Evolutionary conservation across 306 rosid species (phyloP).

Genomic region (Delonix regia): DNA sequence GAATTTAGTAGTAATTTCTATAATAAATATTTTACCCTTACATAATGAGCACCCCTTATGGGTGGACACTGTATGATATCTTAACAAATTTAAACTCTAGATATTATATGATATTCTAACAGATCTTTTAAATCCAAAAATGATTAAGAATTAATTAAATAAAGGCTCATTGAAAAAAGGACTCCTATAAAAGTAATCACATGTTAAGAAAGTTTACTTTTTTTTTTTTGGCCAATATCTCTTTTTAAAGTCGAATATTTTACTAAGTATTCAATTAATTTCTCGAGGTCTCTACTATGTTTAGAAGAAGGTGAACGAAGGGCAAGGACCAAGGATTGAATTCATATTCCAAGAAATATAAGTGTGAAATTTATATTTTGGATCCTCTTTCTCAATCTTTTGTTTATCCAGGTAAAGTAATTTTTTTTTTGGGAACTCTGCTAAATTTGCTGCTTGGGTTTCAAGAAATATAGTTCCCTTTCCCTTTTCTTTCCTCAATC

Average conservation of each 20-base stretch:
- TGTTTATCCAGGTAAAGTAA: conserved; percentile 40
- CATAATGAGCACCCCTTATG: too few relatives aligned
- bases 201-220: background rate
- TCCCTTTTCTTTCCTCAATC: background rate
- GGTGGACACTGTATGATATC: too few relatives aligned
- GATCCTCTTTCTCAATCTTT: conserved; percentile 44
- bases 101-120: too few relatives aligned
- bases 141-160: too few relatives aligned
- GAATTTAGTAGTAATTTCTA: too few relatives aligned
- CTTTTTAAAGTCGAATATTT: too few relatives aligned
- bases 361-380: conserved; percentile 23
- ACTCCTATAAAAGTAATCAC: background rate
- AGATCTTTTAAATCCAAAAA: too few relatives aligned
- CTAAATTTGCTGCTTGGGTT: background rate
- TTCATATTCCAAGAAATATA: conserved; percentile 37
- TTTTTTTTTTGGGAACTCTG: background rate
- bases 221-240: too few relatives aligned
- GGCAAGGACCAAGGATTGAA: background rate
- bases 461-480: background rate
- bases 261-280: too few relatives aligned
- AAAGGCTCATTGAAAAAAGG: background rate
- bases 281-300: background rate
- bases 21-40: too few relatives aligned
- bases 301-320: background rate
- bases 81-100: too few relatives aligned